A percentile compares a stretch with the other conserved stretches of the same genome.
Conservation (phyloP, 2,329 filamentous ascomycete species). For the Colletotrichum costaricense region DNA sequence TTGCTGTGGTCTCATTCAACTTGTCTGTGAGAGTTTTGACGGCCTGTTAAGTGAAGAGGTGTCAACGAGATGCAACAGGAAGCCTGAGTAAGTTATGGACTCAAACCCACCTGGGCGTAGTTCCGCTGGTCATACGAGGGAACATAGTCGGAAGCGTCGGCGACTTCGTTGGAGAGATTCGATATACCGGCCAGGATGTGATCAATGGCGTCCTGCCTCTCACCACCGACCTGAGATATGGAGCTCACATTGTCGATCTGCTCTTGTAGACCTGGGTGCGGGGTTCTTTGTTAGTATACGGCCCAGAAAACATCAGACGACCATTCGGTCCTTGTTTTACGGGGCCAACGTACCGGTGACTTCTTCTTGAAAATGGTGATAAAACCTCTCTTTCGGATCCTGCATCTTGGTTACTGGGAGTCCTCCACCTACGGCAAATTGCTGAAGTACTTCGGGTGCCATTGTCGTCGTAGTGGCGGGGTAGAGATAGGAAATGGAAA, state of each 20-base stretch:
- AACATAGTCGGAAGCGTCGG: slow-evolving; percentile 83
- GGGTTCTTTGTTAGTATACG: not conserved
- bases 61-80: not conserved
- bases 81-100: not conserved
- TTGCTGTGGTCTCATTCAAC: slow-evolving; percentile 75
- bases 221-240: slow-evolving; percentile 71
- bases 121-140: slow-evolving; percentile 91
- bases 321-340: not conserved
- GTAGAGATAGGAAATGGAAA: not conserved
- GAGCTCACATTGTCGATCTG: slow-evolving; percentile 47
- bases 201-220: slow-evolving; percentile 84
- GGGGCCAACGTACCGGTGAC: slow-evolving; percentile 68
- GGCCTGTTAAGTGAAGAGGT: slow-evolving; percentile 57
- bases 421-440: slow-evolving; percentile 24
- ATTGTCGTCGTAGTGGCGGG: slow-evolving; percentile 12
- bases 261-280: slow-evolving; percentile 70
- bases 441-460: slow-evolving; percentile 37
- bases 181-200: slow-evolving; percentile 84
- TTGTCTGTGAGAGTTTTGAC: slow-evolving; percentile 86
- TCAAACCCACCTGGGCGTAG: slow-evolving; percentile 76
- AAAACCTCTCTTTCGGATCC: slow-evolving; percentile 81
- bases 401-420: slow-evolving; percentile 46
- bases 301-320: not conserved
- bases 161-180: slow-evolving; percentile 83
- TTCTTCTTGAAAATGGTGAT: slow-evolving; percentile 83